Conservation (phyloP, 257 asterid species). For the Ocimum tenuiflorum region DNA sequence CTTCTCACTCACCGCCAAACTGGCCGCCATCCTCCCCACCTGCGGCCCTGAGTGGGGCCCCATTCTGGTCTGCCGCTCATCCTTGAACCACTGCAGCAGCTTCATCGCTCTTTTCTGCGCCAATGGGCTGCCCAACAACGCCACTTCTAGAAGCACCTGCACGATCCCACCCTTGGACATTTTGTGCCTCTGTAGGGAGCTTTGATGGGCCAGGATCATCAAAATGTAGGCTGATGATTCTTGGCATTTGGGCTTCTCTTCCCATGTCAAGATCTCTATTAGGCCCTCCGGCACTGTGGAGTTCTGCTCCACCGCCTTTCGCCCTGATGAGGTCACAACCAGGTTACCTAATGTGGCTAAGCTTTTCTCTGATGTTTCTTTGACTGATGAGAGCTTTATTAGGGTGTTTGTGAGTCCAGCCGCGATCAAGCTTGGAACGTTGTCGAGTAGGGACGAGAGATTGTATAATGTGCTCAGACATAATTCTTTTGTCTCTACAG, state of each 20-base stretch:
- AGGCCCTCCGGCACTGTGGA: slow-evolving; percentile 50
- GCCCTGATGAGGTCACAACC: slow-evolving; percentile 54
- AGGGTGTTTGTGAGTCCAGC: slow-evolving; percentile 33
- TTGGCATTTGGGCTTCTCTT: slow-evolving; percentile 63
- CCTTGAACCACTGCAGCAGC: slow-evolving; percentile 82
- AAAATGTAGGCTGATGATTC: slow-evolving; percentile 61
- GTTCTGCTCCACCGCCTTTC: slow-evolving; percentile 51
- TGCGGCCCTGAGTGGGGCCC: slow-evolving; percentile 92
- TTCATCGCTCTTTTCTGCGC: slow-evolving; percentile 80
- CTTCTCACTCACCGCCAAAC: slow-evolving; percentile 21
- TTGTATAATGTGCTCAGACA: slow-evolving; percentile 56
- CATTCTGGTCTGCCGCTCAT: slow-evolving; percentile 56
- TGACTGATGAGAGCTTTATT: slow-evolving; percentile 30
- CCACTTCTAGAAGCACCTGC: slow-evolving; percentile 72
- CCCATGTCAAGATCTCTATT: slow-evolving; percentile 75
- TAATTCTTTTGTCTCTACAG: slow-evolving; percentile 31
- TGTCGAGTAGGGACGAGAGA: slow-evolving; percentile 52
- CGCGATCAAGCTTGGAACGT: slow-evolving; percentile 30
- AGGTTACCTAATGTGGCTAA: slow-evolving; percentile 57
- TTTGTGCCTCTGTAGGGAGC: slow-evolving; percentile 64
- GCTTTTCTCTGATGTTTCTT: slow-evolving; percentile 61
- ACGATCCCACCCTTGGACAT: slow-evolving; percentile 80
- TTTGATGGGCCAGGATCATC: slow-evolving; percentile 84
- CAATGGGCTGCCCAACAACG: slow-evolving; percentile 71
- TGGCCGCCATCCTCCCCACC: slow-evolving; percentile 31